These are phyloP conservation scores for Blastocystis sp. DNA, from an alignment of 352 stramenopile genomes.

Conservation along the genomic window DNA sequence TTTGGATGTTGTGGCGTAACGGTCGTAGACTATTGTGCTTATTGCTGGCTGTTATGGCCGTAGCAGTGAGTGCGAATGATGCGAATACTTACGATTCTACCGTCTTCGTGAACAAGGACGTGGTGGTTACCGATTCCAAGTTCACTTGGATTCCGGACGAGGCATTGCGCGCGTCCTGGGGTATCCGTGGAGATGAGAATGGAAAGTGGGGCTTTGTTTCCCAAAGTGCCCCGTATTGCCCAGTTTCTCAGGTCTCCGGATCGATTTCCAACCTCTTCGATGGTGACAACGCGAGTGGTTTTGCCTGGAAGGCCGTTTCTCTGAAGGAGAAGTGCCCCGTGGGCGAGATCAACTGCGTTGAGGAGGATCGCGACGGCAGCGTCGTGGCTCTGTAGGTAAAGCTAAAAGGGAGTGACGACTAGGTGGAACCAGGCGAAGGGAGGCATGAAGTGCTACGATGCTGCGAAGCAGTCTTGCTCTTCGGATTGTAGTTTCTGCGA, in stretches of 20 bases:
- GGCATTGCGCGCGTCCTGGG: conserved; percentile 45
- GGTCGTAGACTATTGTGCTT: conserved; percentile 31
- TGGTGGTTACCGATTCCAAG: conserved; percentile 65
- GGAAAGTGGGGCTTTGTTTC: conserved; percentile 68
- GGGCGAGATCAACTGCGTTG: conserved; percentile 61
- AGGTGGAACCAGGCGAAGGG: conserved; percentile 54
- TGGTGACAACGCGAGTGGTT: conserved; percentile 51
- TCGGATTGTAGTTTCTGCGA: conserved; percentile 30
- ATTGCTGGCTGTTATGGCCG: conserved; percentile 52
- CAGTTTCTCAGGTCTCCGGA: conserved; percentile 65
- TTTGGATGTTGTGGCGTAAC: conserved; percentile 9
- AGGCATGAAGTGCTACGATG: conserved; percentile 12
- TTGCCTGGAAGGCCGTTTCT: conserved; percentile 68
- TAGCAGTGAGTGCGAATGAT: conserved; percentile 50
- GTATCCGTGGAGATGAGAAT: conserved; percentile 58
- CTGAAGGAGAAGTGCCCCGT: conserved; percentile 60
- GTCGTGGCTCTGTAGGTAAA: conserved; percentile 36
- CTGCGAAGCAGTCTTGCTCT: conserved; percentile 4
- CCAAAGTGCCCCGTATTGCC: conserved; percentile 37
- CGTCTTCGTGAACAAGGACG: conserved; percentile 67
- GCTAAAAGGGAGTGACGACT: not conserved
- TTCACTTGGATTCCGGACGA: conserved; percentile 56
- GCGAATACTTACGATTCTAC: conserved; percentile 23
- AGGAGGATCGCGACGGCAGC: conserved; percentile 4
- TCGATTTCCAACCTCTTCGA: conserved; percentile 58